phyloP scores from a whole-genome alignment of 139 green algal genomes.

The Eudorina sp. region DNA sequence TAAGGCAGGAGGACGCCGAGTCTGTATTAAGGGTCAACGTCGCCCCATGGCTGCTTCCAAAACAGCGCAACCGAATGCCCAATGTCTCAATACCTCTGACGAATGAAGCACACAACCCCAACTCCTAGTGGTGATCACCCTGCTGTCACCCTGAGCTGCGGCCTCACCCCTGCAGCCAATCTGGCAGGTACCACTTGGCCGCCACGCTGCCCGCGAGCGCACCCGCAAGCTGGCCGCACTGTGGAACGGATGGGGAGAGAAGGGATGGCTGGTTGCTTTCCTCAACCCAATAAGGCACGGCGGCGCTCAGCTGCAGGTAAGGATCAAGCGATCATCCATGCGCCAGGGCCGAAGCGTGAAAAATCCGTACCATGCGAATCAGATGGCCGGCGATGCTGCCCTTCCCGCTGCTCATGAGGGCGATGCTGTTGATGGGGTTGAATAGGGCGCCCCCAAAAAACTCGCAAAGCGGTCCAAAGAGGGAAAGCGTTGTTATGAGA shows the following conservation, averaged over 20 bases:
- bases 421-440: conserved; percentile 61
- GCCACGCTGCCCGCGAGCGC: conserved; percentile 41
- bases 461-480: conserved; percentile 58
- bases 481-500: conserved; percentile 10
- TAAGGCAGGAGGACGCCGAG: no score
- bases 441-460: conserved; percentile 57
- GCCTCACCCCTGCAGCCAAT: conserved; percentile 57
- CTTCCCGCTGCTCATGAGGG: conserved; percentile 48
- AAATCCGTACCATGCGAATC: conserved; percentile 54
- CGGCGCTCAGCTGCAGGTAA: no score
- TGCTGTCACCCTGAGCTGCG: neutral
- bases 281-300: no score
- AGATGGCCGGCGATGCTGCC: conserved; percentile 30
- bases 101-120: no score
- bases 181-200: conserved; percentile 44
- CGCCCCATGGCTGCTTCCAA: no score
- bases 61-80: no score
- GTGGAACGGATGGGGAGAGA: no score
- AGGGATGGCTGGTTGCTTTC: no score
- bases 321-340: no score
- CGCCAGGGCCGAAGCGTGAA: no score
- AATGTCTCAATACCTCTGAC: no score
- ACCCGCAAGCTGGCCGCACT: conserved; percentile 51
- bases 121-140: neutral
- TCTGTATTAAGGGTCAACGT: no score